Percentiles rank a stretch among this genome's conserved stretches.
These are phyloP conservation scores for Cyberlindnera veronae DNA, from an alignment of 805 yeast genomes.

Conservation along the genomic window DNA sequence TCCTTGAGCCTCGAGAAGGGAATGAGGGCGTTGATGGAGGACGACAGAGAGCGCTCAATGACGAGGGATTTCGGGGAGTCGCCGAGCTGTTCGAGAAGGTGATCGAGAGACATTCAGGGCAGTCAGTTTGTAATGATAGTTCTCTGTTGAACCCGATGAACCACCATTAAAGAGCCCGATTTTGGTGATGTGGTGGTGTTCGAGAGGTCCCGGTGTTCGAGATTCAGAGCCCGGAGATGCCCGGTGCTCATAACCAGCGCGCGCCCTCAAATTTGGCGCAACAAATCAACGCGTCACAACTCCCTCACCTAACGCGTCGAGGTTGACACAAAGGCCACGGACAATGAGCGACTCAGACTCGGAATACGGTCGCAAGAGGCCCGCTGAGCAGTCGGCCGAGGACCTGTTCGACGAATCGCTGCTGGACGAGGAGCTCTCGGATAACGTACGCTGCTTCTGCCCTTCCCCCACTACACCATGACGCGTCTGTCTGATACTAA, in stretches of 20 bases:
- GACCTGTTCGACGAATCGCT: constrained; percentile 11
- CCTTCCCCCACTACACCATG: not conserved
- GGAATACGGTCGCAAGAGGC: not conserved
- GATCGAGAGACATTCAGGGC: constrained; percentile 4
- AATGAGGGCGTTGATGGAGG: constrained; percentile 49
- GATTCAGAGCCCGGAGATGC: not conserved
- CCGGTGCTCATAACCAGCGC: not conserved
- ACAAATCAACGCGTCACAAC: not conserved
- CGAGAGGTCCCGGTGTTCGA: too few species aligned
- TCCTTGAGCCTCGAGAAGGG: constrained; percentile 52
- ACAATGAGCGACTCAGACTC: not conserved
- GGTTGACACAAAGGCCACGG: not conserved
- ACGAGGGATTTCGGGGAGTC: constrained; percentile 32
- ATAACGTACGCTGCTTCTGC: constrained; percentile 1
- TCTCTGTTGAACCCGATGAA: too few species aligned
- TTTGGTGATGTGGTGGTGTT: too few species aligned
- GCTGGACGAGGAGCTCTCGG: constrained; percentile 1
- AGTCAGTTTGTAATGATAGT: too few species aligned
- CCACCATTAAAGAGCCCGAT: too few species aligned
- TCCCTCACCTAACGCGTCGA: not conserved
- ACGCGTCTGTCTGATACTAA: constrained; percentile 1
- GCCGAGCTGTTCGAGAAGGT: constrained; percentile 14
- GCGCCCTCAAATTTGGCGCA: not conserved
- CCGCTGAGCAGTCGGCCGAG: constrained; percentile 8
- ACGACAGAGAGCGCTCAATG: constrained; percentile 44